phyloP scores from a whole-genome alignment of 192 early-diverging fungal species.

The Rhizophagus clarus region DNA sequence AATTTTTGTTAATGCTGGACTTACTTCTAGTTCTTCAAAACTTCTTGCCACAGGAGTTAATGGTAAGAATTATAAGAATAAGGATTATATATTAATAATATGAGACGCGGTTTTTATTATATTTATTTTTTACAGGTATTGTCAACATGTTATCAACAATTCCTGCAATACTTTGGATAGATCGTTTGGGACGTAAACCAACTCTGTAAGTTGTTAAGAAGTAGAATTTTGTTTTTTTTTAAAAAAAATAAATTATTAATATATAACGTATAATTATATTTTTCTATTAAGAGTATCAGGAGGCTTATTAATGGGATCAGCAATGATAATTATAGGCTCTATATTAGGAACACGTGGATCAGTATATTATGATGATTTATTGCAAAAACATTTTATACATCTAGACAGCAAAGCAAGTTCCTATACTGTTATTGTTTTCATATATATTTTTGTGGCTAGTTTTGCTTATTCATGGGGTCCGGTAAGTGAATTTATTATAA shows the following conservation, averaged over 20 bases:
- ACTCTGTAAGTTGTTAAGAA: slow-evolving; percentile 57
- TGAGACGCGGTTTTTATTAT: neutral
- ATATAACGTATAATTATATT: too few species aligned
- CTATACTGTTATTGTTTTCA: slow-evolving; percentile 64
- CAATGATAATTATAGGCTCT: slow-evolving; percentile 21
- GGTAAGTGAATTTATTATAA: slow-evolving; percentile 33
- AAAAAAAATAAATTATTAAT: too few species aligned
- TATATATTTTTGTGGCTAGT: slow-evolving; percentile 79
- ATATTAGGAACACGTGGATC: slow-evolving; percentile 37
- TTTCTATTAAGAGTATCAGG: neutral
- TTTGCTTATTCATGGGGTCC: slow-evolving; percentile 95
- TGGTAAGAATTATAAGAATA: slow-evolving; percentile 40
- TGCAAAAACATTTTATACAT: slow-evolving; percentile 30
- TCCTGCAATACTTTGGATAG: slow-evolving; percentile 83
- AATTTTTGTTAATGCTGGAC: slow-evolving; percentile 42
- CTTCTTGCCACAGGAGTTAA: slow-evolving; percentile 46
- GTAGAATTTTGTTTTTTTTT: slow-evolving; percentile 30
- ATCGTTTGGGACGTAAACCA: slow-evolving; percentile 79
- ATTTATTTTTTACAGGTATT: slow-evolving; percentile 34
- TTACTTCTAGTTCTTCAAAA: slow-evolving; percentile 23
- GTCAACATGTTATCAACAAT: slow-evolving; percentile 85
- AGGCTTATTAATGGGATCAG: slow-evolving; percentile 24
- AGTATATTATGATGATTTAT: slow-evolving; percentile 34
- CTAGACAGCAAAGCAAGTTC: slow-evolving; percentile 38
- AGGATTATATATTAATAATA: slow-evolving; percentile 46